Percentiles rank a stretch among this genome's conserved stretches.
Conservation (phyloP, 441 rosid genomes). For the Pelargonium citronellum region DNA sequence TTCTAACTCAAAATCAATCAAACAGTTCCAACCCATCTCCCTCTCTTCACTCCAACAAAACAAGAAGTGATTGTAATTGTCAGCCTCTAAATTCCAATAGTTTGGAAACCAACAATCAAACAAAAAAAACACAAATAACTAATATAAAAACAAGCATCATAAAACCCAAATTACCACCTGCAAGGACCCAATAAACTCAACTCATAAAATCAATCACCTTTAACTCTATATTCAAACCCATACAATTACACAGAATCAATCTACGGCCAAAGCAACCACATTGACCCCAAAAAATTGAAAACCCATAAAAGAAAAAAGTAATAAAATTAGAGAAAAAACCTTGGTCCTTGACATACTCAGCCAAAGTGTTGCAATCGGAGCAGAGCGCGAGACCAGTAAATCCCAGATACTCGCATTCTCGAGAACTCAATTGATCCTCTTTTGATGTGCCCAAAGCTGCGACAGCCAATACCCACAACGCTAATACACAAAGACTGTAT, state of each 20-base stretch:
- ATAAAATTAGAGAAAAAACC: slow-evolving; percentile 25
- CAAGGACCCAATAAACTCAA: neutral
- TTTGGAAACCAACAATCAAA: neutral
- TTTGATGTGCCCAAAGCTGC: slow-evolving; percentile 31
- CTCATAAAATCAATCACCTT: neutral
- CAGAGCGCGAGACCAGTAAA: slow-evolving; percentile 89
- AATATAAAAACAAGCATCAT: neutral
- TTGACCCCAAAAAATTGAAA: neutral
- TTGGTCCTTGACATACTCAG: slow-evolving; percentile 82
- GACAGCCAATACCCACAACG: slow-evolving; percentile 3
- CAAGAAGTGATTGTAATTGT: neutral
- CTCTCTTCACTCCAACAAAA: neutral
- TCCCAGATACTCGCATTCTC: slow-evolving; percentile 75
- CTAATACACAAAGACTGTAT: neutral
- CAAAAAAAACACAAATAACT: neutral
- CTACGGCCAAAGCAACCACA: neutral
- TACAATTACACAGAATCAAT: neutral
- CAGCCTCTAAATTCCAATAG: neutral
- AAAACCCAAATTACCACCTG: neutral
- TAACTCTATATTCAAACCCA: slow-evolving; percentile 8
- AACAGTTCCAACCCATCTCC: too few relatives aligned
- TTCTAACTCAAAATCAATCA: too few relatives aligned
- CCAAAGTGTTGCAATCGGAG: slow-evolving; percentile 73
- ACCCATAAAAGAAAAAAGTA: neutral
- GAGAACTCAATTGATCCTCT: slow-evolving; percentile 50